Conservation (phyloP, 805 yeast species). For the Jamesozyma rosinii region DNA sequence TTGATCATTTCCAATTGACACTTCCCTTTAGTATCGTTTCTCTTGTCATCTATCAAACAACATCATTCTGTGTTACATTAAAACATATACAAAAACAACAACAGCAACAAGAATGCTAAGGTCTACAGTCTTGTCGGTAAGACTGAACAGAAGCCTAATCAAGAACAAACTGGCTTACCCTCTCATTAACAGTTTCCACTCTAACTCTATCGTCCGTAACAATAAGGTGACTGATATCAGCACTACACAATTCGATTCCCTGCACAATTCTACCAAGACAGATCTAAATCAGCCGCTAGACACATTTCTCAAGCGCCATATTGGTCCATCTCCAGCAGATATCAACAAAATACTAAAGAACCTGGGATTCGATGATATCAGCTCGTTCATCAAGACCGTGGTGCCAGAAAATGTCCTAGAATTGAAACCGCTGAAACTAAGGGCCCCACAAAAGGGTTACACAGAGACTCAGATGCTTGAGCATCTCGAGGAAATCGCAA, state of each 20-base stretch:
- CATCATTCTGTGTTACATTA: too few relatives aligned
- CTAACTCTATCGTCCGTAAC: neutral
- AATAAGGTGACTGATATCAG: neutral
- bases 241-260: constrained; percentile 33
- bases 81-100: too few relatives aligned
- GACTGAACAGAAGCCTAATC: neutral
- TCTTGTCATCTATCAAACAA: too few relatives aligned
- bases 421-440: constrained; percentile 54
- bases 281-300: constrained; percentile 42
- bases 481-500: constrained; percentile 59
- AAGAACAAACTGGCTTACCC: neutral
- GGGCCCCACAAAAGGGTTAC: constrained; percentile 59
- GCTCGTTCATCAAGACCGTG: constrained; percentile 59
- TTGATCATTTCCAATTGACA: too few relatives aligned
- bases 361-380: constrained; percentile 59
- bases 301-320: constrained; percentile 81
- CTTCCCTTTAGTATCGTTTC: too few relatives aligned
- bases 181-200: neutral
- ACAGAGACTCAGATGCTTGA: constrained; percentile 74
- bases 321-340: constrained; percentile 67
- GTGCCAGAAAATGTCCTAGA: constrained; percentile 70
- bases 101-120: too few relatives aligned
- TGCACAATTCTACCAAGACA: constrained; percentile 35
- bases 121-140: neutral
- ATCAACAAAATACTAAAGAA: constrained; percentile 55